A percentile compares a stretch with the other conserved stretches of the same genome.
These are phyloP conservation scores for Helotiales sp. DNA, from an alignment of 2,329 filamentous ascomycete species.

Conservation along the genomic window DNA sequence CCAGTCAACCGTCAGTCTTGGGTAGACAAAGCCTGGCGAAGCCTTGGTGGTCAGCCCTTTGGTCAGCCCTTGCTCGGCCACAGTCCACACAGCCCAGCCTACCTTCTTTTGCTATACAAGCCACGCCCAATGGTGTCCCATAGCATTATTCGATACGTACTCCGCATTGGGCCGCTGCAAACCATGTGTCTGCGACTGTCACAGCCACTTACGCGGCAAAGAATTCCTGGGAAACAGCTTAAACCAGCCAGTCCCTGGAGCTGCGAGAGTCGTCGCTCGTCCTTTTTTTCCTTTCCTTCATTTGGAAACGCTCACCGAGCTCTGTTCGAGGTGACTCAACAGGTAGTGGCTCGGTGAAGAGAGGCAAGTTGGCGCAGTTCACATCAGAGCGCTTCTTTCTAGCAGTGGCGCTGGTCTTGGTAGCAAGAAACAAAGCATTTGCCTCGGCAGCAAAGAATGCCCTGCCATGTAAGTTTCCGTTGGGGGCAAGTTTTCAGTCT, in stretches of 20 bases:
- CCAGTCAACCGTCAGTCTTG: slow-evolving; percentile 6
- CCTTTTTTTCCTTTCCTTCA: not conserved
- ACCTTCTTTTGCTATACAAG: not conserved
- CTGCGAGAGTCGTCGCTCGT: not conserved
- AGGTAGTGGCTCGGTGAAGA: not conserved
- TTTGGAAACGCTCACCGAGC: slow-evolving; percentile 7
- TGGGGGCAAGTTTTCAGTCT: not conserved
- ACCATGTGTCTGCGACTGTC: not conserved
- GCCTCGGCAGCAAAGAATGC: not conserved
- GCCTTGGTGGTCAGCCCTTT: not conserved
- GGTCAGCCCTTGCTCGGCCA: not conserved
- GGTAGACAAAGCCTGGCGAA: not conserved
- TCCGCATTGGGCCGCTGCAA: not conserved
- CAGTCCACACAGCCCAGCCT: not conserved
- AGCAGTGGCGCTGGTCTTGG: not conserved
- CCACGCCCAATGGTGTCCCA: not conserved
- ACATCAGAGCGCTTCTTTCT: not conserved
- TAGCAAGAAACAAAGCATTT: not conserved
- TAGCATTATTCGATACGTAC: not conserved
- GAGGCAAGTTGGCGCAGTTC: slow-evolving; percentile 11
- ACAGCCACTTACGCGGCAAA: not conserved
- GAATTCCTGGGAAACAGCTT: not conserved
- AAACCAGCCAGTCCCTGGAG: not conserved
- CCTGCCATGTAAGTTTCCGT: not conserved
- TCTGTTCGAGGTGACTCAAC: not conserved